Evolutionary conservation across 176 grass and related monocot genomes (phyloP), one percentile per base, ranked within the genome.

Genomic region (Themeda triandra): DNA sequence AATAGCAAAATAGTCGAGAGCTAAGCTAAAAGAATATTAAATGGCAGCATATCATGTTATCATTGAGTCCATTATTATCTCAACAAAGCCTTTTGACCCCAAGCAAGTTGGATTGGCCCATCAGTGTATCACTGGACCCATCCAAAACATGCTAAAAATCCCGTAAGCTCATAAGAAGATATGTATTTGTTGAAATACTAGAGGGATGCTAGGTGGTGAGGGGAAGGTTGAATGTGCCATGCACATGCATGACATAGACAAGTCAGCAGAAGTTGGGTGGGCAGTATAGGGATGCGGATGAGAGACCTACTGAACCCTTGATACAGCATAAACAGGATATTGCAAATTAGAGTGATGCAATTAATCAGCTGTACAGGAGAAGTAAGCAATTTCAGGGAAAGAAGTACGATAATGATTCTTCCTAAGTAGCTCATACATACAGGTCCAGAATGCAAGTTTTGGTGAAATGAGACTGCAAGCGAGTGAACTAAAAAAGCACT

Each of bases 401-500:
- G 41, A 39, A 81, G 36, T 44, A 66, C 5, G 4, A 32, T 31
- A 40, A 53, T 23, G 27, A 41, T 63, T 71, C 37, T 63, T 71
- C 37, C 19, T 54, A 36, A 12, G 54, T 21, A 89, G 23, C 2
- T 10, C 65, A 25, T 23, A 79, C 9, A 51, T 63, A 39, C 75
- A 35, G 37, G 30, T 60, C 35, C 10, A 39, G 39, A 79, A 48
- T 31, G 10, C 36, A 84, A 49, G 25, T 79, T 83, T 82, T 30
- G 51, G 60, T 73, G 56, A 54, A 51, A n/a, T 60, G 56, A 24
- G 10, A 60, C 23, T 64, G 14, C 18, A 66, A 62, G 60, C 30
- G 7, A 83, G 42, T 91, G 41, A 68, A 85, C 30, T 17, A 70
- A 39, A 78, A 79, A 79, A 37, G 18, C 32, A 21, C 41, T 67